A percentile compares a stretch with the other conserved stretches of the same genome.
phyloP scores from a whole-genome alignment of 1,284 basidiomycete genomes.

The Ceratobasidium sp. region DNA sequence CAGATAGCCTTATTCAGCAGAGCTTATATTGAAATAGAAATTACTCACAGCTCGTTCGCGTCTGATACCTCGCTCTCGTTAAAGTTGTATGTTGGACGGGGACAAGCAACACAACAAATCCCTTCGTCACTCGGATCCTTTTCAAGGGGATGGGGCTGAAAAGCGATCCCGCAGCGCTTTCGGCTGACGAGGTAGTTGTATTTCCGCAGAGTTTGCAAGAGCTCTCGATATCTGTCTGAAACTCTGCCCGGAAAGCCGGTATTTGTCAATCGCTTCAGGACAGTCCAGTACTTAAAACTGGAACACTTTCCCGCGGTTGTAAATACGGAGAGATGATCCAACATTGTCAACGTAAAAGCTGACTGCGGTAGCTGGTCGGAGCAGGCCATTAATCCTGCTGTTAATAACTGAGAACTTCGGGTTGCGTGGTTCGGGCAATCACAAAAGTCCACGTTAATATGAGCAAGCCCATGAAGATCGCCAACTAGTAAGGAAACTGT shows the following conservation, averaged over 20 bases:
- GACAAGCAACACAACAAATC: not conserved
- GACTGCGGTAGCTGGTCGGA: not conserved
- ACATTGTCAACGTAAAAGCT: not conserved
- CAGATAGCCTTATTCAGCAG: no score
- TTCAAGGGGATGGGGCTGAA: not conserved
- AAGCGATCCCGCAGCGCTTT: conserved; percentile 1
- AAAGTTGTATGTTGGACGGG: not conserved
- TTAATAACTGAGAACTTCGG: not conserved
- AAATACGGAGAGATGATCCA: conserved; percentile 3
- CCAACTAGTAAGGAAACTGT: not conserved
- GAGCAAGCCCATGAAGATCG: not conserved
- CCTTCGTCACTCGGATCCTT: not conserved
- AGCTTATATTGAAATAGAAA: no score
- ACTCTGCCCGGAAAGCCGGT: not conserved
- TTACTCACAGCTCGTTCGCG: no score
- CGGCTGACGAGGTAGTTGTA: not conserved
- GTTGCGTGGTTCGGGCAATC: no score
- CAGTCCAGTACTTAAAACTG: not conserved
- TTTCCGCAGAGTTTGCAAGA: conserved; percentile 4
- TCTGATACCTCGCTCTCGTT: not conserved
- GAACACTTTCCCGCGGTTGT: conserved; percentile 1
- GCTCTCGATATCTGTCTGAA: conserved; percentile 4
- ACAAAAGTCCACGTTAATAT: not conserved
- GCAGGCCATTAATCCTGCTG: not conserved
- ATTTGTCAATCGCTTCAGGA: conserved; percentile 12